A percentile compares a stretch with the other conserved stretches of the same genome.
Conservation (phyloP, 2,329 filamentous ascomycete genomes). For the Pseudogymnoascus sp. region DNA sequence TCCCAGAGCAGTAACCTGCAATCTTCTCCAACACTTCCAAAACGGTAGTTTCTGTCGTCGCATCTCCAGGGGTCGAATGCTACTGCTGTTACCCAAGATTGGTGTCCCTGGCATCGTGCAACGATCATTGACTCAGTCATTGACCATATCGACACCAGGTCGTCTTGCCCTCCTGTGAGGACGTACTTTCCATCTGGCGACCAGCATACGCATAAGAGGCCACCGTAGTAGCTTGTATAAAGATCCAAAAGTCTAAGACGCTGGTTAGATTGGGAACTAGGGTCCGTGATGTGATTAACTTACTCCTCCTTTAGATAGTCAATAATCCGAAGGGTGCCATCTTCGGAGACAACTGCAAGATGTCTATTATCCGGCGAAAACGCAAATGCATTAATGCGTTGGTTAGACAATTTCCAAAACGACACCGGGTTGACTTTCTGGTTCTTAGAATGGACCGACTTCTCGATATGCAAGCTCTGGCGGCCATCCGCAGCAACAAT, state of each 20-base stretch:
- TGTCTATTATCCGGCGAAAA: slow-evolving; percentile 87
- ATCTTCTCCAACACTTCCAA: slow-evolving; percentile 93
- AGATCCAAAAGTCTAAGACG: slow-evolving; percentile 65
- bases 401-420: slow-evolving; percentile 86
- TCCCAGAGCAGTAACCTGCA: slow-evolving; percentile 89
- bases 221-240: slow-evolving; percentile 88
- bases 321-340: slow-evolving; percentile 81
- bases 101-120: slow-evolving; percentile 87
- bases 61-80: slow-evolving; percentile 97
- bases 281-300: slow-evolving; percentile 26
- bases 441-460: slow-evolving; percentile 88
- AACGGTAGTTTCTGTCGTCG: slow-evolving; percentile 89
- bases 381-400: slow-evolving; percentile 81
- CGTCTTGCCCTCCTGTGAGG: slow-evolving; percentile 90
- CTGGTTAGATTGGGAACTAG: slow-evolving; percentile 15
- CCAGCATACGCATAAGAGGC: slow-evolving; percentile 90
- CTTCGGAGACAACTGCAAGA: slow-evolving; percentile 83
- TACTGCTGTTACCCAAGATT: slow-evolving; percentile 89
- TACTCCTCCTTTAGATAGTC: slow-evolving; percentile 88
- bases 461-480: slow-evolving; percentile 63
- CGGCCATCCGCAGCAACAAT: slow-evolving; percentile 21
- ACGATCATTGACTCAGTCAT: slow-evolving; percentile 76
- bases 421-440: slow-evolving; percentile 91
- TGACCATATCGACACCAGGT: slow-evolving; percentile 93
- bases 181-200: slow-evolving; percentile 95